These are phyloP conservation scores for Tetracladium marchalianum DNA, from an alignment of 495 filamentous ascomycete species.

Conservation along the genomic window DNA sequence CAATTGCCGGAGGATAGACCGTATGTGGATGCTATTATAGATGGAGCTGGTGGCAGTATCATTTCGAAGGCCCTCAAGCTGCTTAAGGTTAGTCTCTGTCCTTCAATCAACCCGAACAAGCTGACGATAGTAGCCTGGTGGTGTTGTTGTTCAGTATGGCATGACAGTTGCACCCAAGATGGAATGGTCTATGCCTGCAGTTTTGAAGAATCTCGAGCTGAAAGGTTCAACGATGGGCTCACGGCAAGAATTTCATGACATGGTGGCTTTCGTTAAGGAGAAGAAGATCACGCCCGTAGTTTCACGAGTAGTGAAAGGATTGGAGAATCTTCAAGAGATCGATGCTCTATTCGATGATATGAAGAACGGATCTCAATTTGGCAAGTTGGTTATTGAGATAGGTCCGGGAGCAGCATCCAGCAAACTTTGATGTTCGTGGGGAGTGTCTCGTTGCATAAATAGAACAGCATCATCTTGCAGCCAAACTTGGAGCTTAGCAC, in stretches of 20 bases:
- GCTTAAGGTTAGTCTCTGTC: conserved; percentile 38
- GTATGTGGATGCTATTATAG: conserved; percentile 60
- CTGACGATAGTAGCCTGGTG: conserved; percentile 35
- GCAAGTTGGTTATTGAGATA: conserved; percentile 55
- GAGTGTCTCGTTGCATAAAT: too few species aligned
- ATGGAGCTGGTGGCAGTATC: conserved; percentile 72
- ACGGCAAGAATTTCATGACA: conserved; percentile 62
- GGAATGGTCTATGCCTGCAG: conserved; percentile 59
- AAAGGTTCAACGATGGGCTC: conserved; percentile 68
- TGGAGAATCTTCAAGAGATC: conserved; percentile 55
- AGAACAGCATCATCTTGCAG: too few species aligned
- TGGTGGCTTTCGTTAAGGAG: conserved; percentile 61
- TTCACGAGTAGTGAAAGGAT: conserved; percentile 37
- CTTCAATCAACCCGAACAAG: not conserved
- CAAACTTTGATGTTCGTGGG: conserved; percentile 1
- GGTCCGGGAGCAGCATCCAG: not conserved
- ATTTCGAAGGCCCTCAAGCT: conserved; percentile 45
- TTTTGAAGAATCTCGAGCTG: conserved; percentile 69
- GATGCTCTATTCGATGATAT: conserved; percentile 67
- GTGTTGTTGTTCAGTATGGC: conserved; percentile 60
- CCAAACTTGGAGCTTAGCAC: too few species aligned
- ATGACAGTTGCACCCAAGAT: conserved; percentile 71
- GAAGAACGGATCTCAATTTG: conserved; percentile 65
- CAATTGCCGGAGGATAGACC: conserved; percentile 47
- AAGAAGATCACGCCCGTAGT: conserved; percentile 58